Evolutionary conservation across 225 moss, liverwort and hornwort species (phyloP).

Genomic region (Rhytidiadelphus loreus): DNA sequence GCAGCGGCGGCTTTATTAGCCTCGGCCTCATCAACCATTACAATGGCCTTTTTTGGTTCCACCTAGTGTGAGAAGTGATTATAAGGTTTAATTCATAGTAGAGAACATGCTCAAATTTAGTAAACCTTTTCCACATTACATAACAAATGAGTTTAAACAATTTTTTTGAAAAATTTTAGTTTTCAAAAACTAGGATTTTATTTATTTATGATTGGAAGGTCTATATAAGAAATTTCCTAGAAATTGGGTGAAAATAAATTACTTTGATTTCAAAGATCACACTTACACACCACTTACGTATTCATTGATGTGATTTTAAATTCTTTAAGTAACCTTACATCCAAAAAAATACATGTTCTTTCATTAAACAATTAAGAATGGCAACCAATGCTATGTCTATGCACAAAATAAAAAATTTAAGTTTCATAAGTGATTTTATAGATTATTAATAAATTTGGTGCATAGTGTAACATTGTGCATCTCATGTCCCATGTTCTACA

Average conservation of each 20-base stretch:
- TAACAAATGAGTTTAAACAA: background rate
- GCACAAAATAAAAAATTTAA: too few species aligned
- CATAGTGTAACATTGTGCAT: background rate
- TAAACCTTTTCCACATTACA: background rate
- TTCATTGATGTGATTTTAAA: background rate
- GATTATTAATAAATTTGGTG: background rate
- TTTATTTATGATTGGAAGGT: background rate
- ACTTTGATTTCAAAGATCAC: background rate
- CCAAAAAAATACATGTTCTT: background rate
- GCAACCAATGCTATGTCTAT: background rate
- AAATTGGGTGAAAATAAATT: too few species aligned
- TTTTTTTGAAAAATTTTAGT: background rate
- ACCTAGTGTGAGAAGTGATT: background rate
- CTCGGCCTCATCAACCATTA: conserved; percentile 75
- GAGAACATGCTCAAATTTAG: background rate
- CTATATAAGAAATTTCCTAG: background rate
- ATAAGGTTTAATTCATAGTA: background rate
- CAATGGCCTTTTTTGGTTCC: conserved; percentile 84
- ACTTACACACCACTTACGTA: background rate
- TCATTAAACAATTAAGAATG: background rate
- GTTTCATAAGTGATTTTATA: background rate
- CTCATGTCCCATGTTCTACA: background rate
- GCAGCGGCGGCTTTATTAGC: conserved; percentile 68
- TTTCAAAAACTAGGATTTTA: background rate
- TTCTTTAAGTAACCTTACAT: too few species aligned